Base-by-base conservation (phyloP, 2,329 filamentous ascomycete genomes). In the Amphichorda felina region DNA sequence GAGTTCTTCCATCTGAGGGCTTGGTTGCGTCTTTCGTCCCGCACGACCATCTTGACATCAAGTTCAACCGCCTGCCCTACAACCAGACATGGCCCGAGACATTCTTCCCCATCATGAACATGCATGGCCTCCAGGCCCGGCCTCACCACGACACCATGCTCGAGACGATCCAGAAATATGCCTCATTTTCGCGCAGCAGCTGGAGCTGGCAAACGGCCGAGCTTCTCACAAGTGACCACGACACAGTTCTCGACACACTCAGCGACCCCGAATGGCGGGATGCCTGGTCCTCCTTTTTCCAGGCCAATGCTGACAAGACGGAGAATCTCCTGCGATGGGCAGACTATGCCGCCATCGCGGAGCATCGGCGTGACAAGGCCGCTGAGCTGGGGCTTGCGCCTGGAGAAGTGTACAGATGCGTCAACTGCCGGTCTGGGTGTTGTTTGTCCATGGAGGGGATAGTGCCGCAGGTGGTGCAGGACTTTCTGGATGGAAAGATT, bases 61-160 rank as follows among this genome's bases (percentile, higher is more conserved):
- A 14, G 13, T 36, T 36, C 17, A 19, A 36, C 16, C 14, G 19
- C 17, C 18, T 30, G 11, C 34, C 34, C 13, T 36, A 36, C 34
- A 36, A 36, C 28, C 22, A 36, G 18, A 22, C 16, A 25, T 36
- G 34, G 34, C 34, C 34, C 6, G 26, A 22, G 4, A 22, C n/a
- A 6, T 28, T 16, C 15, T 16, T n/a, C n/a, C 27, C 16, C 34
- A 18, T 36, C 27, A 36, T 36, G 34, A 4, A n/a, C 22, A 10
- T 19, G n/a, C 26, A 35, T 4, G 24, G 26, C 4, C 33, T 35
- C n/a, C 8, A 35, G 13, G 22, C 33, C 6, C 33, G 21, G 8
- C 17, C 30, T n/a, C 14, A 13, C 21, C 17, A 8, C 8, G 17
- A 33, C 17, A 22, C 4, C 15, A 33, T 33, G 30, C 30, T 33